A percentile compares a stretch with the other conserved stretches of the same genome.
Evolutionary conservation across 495 filamentous ascomycete species (phyloP).

Genomic region (Pseudoneurospora amorphoporcata): DNA sequence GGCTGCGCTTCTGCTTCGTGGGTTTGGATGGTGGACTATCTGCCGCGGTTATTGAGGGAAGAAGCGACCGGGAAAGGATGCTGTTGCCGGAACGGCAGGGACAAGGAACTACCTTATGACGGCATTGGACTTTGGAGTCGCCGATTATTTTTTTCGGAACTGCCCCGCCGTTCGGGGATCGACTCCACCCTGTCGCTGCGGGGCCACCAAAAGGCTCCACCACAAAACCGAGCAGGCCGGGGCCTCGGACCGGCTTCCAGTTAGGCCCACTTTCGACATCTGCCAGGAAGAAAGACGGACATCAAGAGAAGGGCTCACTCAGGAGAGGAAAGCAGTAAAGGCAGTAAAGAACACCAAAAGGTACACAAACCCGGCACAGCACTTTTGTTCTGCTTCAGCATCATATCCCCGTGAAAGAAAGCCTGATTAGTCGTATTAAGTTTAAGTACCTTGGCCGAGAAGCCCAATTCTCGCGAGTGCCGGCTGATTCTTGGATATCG

Average conservation of each 20-base stretch:
- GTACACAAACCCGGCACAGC: no score
- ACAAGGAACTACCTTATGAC: not conserved
- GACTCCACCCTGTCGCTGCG: not conserved
- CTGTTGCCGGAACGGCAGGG: not conserved
- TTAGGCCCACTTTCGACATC: not conserved
- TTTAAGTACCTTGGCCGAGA: not conserved
- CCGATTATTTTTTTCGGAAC: not conserved
- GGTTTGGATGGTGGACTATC: not conserved
- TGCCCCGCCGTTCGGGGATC: not conserved
- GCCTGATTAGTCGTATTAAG: not conserved
- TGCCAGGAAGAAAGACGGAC: not conserved
- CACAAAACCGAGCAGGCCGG: not conserved
- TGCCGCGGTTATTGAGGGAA: not conserved
- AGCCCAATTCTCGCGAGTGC: no score
- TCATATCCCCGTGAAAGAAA: not conserved
- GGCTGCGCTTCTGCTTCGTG: not conserved
- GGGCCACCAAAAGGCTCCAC: not conserved
- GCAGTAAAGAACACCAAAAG: no score
- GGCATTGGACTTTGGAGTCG: not conserved
- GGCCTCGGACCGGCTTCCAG: not conserved
- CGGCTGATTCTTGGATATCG: no score
- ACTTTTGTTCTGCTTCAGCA: no score
- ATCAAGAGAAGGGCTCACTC: no score
- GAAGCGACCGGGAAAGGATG: not conserved
- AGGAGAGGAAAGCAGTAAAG: no score